Evolutionary conservation across 2,329 filamentous ascomycete genomes (phyloP), one percentile per base, ranked within the genome.

Genomic region (Aureobasidium sp.): DNA sequence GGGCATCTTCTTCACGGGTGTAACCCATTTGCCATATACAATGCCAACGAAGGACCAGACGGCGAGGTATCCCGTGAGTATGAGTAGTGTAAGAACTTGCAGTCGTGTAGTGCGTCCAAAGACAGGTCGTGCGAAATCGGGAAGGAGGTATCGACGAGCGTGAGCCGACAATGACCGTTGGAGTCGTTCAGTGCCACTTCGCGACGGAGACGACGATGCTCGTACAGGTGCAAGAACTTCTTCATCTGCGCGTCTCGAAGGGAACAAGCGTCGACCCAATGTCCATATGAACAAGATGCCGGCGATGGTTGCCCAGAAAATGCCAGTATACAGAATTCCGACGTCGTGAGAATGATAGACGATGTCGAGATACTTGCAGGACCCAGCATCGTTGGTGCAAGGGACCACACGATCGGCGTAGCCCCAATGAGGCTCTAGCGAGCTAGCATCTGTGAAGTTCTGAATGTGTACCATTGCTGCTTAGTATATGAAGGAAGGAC

Each of bases 21-120:
- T 89, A 7, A 87, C 70, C 87, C 88, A 90, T 13, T 73, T 85
- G 45, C 79, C 78, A 73, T 89, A 90, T 7, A 78, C 73, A 62
- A 90, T 86, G 31, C 86, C 87, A 17, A 85, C 79, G 50, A 90
- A 71, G 3, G 74, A 73, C 15, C 15, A 43, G 15, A 62, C 40
- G 13, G 57, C n/a, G 0, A 91, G 75, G 67, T 92, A 91, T 1
- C 68, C 79, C 0, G 77, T 69, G 1, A 91, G 70, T 8, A 83
- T 71, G 0, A 78, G 69, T 2, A 90, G 74, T 23, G 87, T 76
- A 21, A 84, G 66, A 4, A 90, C 78, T 68, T 91, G 88, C 4
- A 89, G 76, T 21, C 87, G 79, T 0, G 85, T 88, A 1, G 85
- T 84, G 62, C 83, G 79, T 27, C 87, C 86, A 65, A 91, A 90